phyloP scores from a whole-genome alignment of 1,284 basidiomycete species.

The Thecaphora thlaspeos region DNA sequence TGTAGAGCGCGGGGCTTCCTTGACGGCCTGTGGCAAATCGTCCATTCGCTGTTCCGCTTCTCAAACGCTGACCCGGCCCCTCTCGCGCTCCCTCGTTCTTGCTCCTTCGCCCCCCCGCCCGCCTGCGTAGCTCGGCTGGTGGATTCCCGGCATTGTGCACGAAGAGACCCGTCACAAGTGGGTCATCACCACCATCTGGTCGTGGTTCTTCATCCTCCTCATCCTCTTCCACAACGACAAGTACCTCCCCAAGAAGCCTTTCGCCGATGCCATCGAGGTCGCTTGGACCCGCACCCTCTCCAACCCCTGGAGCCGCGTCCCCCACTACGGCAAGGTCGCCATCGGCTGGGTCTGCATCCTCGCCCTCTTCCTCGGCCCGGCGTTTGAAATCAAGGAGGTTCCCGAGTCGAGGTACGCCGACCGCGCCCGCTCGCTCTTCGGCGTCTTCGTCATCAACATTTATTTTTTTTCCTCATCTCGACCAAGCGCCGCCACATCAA shows the following conservation, averaged over 20 bases:
- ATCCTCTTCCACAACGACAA: conserved; percentile 52
- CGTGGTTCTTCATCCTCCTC: conserved; percentile 52
- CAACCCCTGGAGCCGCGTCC: conserved; percentile 42
- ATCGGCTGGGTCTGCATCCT: conserved; percentile 43
- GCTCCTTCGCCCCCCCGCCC: neutral
- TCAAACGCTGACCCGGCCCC: too few species aligned
- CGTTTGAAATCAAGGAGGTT: conserved; percentile 46
- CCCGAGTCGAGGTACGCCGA: conserved; percentile 35
- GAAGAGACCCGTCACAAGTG: conserved; percentile 36
- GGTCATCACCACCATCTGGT: conserved; percentile 41
- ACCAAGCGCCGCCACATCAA: conserved; percentile 37
- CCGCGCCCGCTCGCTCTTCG: conserved; percentile 44
- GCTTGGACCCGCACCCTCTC: conserved; percentile 26
- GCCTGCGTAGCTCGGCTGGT: conserved; percentile 24
- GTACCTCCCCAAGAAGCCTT: conserved; percentile 46
- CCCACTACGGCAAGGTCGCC: conserved; percentile 33
- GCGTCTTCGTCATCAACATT: conserved; percentile 48
- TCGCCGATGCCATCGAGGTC: conserved; percentile 28
- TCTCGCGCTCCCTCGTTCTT: too few species aligned
- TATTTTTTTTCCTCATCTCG: conserved; percentile 36
- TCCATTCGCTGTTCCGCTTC: too few species aligned
- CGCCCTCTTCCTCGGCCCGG: conserved; percentile 42
- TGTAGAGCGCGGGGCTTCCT: too few species aligned
- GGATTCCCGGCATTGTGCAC: conserved; percentile 38
- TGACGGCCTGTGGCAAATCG: too few species aligned